phyloP scores from a whole-genome alignment of 2,329 filamentous ascomycete species.

The Pyrenochaeta sp. region DNA sequence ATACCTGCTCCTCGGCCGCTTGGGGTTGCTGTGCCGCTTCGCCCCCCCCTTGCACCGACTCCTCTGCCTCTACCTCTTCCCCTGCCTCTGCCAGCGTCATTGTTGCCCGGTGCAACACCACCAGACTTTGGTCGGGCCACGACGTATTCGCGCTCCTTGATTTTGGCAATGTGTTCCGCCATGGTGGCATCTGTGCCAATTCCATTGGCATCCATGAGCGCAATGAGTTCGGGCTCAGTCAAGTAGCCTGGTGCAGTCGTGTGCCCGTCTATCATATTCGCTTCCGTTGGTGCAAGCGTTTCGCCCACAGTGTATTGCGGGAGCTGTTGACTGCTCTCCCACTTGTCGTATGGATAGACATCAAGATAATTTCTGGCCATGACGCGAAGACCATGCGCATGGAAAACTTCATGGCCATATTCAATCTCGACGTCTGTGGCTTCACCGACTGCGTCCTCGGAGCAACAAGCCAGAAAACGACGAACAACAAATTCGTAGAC shows the following conservation, averaged over 20 bases:
- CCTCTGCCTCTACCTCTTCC: slow-evolving; percentile 49
- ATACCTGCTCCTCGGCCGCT: slow-evolving; percentile 52
- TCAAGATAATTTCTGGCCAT: slow-evolving; percentile 92
- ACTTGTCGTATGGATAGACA: slow-evolving; percentile 95
- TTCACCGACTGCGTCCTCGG: slow-evolving; percentile 88
- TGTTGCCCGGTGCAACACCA: slow-evolving; percentile 43
- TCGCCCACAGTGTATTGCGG: slow-evolving; percentile 83
- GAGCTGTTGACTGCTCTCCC: slow-evolving; percentile 85
- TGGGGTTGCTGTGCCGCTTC: slow-evolving; percentile 56
- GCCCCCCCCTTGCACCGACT: slow-evolving; percentile 49
- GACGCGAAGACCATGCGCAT: slow-evolving; percentile 83
- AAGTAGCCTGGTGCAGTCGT: slow-evolving; percentile 85
- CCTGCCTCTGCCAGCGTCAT: slow-evolving; percentile 54
- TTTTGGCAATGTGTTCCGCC: slow-evolving; percentile 97
- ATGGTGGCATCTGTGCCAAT: slow-evolving; percentile 99
- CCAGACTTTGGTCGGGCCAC: slow-evolving; percentile 65
- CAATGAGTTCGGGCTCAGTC: slow-evolving; percentile 94
- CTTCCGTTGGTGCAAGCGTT: slow-evolving; percentile 85
- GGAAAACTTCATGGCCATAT: slow-evolving; percentile 85
- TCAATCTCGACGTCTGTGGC: slow-evolving; percentile 84
- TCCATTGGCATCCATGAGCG: slow-evolving; percentile 97
- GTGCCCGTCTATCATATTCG: slow-evolving; percentile 88
- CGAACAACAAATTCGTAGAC: slow-evolving; percentile 94
- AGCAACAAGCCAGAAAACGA: slow-evolving; percentile 93
- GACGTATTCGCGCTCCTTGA: slow-evolving; percentile 89